These are phyloP conservation scores for Fusarium chuoi DNA, from an alignment of 2,329 filamentous ascomycete species.

Conservation along the genomic window DNA sequence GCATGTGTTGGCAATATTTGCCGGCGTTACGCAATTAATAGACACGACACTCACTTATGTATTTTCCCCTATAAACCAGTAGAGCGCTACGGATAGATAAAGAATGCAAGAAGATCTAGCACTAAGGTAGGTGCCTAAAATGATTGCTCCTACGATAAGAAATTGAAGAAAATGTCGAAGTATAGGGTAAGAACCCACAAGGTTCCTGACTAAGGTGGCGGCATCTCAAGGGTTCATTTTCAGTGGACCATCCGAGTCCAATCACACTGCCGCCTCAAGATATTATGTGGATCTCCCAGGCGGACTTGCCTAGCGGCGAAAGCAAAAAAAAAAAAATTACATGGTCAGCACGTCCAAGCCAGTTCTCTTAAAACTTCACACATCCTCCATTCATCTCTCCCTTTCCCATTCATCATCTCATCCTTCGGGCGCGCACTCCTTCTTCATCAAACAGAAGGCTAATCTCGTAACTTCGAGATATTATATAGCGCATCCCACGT, in stretches of 20 bases:
- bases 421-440: slow-evolving; percentile 46
- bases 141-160: background rate
- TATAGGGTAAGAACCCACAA: slow-evolving; percentile 11
- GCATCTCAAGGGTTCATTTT: slow-evolving; percentile 15
- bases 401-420: slow-evolving; percentile 41
- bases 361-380: slow-evolving; percentile 42
- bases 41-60: no score
- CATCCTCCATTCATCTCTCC: slow-evolving; percentile 36
- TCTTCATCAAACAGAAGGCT: slow-evolving; percentile 39
- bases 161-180: background rate
- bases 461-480: slow-evolving; percentile 36
- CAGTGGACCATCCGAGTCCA: background rate
- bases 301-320: slow-evolving; percentile 45
- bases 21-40: background rate
- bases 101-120: background rate
- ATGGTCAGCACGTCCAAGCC: slow-evolving; percentile 32
- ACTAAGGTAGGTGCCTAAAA: background rate
- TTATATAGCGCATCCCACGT: slow-evolving; percentile 30
- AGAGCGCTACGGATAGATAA: background rate
- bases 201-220: slow-evolving; percentile 28
- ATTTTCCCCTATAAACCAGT: no score
- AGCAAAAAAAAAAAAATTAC: slow-evolving; percentile 42
- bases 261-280: background rate
- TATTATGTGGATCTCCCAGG: background rate
- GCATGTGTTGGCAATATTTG: no score